Evolutionary conservation across 225 moss, liverwort and hornwort genomes (phyloP), one percentile per base, ranked within the genome.

Genomic region (Lunularia cruciata): DNA sequence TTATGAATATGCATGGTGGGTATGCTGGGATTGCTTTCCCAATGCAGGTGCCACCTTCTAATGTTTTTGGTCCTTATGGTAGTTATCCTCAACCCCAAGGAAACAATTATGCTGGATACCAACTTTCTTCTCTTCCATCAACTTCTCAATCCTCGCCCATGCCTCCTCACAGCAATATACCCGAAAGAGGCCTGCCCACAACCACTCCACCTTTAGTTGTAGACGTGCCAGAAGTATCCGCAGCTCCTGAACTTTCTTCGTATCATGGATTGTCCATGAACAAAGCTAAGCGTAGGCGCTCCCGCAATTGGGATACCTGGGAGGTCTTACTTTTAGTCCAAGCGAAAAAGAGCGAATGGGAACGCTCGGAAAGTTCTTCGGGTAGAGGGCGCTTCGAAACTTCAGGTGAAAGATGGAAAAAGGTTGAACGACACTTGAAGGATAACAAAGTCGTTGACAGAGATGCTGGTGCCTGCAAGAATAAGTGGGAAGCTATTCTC

Each of bases 241-340:
- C 35, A 32, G 67, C 65, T 65, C 46, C 65, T 35, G 71, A 66
- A 57, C 59, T 38, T 12, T 72, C 72, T 48, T 59, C 65, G 49
- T 47, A 71, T 40, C 43, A 75, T 10, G 58, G 47, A n/a, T 71
- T 59, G 25, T 71, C 71, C 4, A 19, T 75, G 54, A 68, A 70
- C 65, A 75, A 71, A 38, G 64, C 65, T 26, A 75, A 75, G 67
- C 77, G 81, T 27, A 77, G 60, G 67, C 73, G 81, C 4, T 39
- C 76, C 34, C 67, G 67, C 23, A 81, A 81, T 51, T 81, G 81
- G 81, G 81, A 81, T 23, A 77, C 70, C 3, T 73, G 73, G 68
- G 81, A 81, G 70, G 45, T 77, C 26, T 8, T 81, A 42, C 74
- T 77, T 20, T 63, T 81, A 30, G 81, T 81, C 39, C 77, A 77